Base-by-base conservation (phyloP, 2,329 filamentous ascomycete genomes). In the Fusarium annulatum region DNA sequence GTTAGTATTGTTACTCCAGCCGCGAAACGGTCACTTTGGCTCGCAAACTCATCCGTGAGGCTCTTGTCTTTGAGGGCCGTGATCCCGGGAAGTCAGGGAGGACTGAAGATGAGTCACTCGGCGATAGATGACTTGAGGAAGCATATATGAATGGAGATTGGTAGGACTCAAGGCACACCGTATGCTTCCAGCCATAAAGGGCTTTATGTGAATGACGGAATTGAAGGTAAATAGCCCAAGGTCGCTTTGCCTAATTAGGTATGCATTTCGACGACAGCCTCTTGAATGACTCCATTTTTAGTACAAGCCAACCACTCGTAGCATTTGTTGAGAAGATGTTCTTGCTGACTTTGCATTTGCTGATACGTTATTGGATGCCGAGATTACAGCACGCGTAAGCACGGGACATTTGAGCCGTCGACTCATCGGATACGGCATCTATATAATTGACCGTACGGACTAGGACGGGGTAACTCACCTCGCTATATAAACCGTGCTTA, bases 311-410 rank as follows among this genome's bases (percentile, higher is more conserved):
- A 14, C 30, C 48, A 34, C 23, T 39, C 14, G 9, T n/a, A 14
- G 3, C 4, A 38, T 6, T 36, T 4, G 7, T 11, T 53, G 2
- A 9, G 2, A 28, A 8, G 7, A 4, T 12, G 23, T 8, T 5
- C 2, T n/a, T 26, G 51, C 51, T 53, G 34, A 39, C 51, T 39
- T 28, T 53, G 5, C 14, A 39, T 28, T n/a, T 28, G 2, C 14
- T n/a, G 34, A 28, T 28, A 12, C 19, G 3, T 28, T 5, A 53
- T 53, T 53, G 51, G 51, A n/a, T 53, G 23, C 6, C 16, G 14
- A 12, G 18, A 38, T n/a, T 12, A 11, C 5, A 12, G 23, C 19
- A 41, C 19, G 51, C 34, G 34, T 53, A 53, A 53, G 51, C 51
- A 53, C 51, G 51, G 51, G 19, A 23, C 7, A 28, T 53, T 53